These are phyloP conservation scores for Leccinellum rugosiceps DNA, from an alignment of 768 basidiomycete genomes.

Conservation along the genomic window DNA sequence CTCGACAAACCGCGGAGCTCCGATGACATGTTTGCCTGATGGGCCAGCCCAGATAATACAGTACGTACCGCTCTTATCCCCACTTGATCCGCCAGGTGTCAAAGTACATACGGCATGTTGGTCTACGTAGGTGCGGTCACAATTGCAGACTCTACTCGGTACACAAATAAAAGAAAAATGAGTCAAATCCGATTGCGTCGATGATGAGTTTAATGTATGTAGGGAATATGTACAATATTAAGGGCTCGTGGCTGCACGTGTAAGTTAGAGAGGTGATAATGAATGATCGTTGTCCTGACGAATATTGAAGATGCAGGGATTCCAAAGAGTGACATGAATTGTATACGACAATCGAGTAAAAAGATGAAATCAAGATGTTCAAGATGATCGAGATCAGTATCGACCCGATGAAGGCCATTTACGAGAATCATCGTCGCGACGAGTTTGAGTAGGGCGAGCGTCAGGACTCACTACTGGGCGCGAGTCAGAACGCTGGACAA, in stretches of 20 bases:
- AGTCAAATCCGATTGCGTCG: conserved; percentile 24
- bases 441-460: conserved; percentile 31
- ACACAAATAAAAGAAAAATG: conserved; percentile 23
- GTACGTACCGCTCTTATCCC: conserved; percentile 23
- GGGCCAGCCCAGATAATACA: conserved; percentile 2
- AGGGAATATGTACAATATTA: conserved; percentile 37
- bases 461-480: conserved; percentile 34
- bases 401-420: conserved; percentile 46
- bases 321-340: conserved; percentile 33
- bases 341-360: conserved; percentile 31
- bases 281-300: conserved; percentile 35
- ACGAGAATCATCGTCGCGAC: conserved; percentile 46
- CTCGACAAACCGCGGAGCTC: conserved; percentile 30
- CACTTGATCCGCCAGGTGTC: conserved; percentile 11
- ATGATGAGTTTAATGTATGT: conserved; percentile 30
- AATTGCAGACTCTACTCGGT: conserved; percentile 21
- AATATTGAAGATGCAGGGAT: conserved; percentile 33
- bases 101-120: conserved; percentile 27
- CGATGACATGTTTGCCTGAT: conserved; percentile 14
- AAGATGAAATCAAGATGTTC: conserved; percentile 34
- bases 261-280: conserved; percentile 34
- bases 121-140: conserved; percentile 16
- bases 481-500: conserved; percentile 41
- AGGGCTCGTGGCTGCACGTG: conserved; percentile 29
- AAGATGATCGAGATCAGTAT: conserved; percentile 40